Evolutionary conservation across 176 grass and related monocot genomes (phyloP).

Genomic region (Avena eriantha): DNA sequence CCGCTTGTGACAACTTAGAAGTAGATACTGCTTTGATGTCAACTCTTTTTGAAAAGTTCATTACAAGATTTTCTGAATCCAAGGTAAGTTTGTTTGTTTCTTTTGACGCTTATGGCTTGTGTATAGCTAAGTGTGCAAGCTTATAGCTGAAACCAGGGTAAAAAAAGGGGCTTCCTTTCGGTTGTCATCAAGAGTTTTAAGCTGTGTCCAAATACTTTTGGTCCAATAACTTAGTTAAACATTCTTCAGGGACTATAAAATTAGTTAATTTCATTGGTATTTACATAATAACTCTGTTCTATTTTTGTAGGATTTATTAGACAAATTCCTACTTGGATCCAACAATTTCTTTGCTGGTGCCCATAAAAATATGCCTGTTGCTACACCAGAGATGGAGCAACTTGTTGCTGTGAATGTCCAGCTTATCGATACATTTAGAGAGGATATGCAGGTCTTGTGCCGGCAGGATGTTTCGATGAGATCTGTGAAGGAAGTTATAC

Average conservation of each 20-base stretch:
- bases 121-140: conserved; percentile 1
- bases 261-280: conserved; percentile 17
- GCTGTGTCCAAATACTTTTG: conserved; percentile 35
- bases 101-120: not conserved
- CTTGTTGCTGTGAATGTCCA: conserved; percentile 62
- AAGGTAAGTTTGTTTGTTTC: conserved; percentile 65
- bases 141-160: not conserved
- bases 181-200: conserved; percentile 14
- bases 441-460: conserved; percentile 48
- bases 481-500: conserved; percentile 64
- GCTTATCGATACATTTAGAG: conserved; percentile 57
- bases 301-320: conserved; percentile 69
- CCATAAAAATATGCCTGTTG: conserved; percentile 55
- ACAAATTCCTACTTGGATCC: conserved; percentile 66
- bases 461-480: conserved; percentile 52
- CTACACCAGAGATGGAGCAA: conserved; percentile 71
- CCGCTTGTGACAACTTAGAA: conserved; percentile 50
- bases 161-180: not conserved
- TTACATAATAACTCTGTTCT: conserved; percentile 9
- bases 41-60: conserved; percentile 63
- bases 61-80: conserved; percentile 66
- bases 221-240: not conserved
- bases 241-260: not conserved
- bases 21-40: conserved; percentile 56
- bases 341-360: conserved; percentile 47